Conservation (phyloP, 2,329 filamentous ascomycete genomes). For the Pseudopithomyces maydicus region DNA sequence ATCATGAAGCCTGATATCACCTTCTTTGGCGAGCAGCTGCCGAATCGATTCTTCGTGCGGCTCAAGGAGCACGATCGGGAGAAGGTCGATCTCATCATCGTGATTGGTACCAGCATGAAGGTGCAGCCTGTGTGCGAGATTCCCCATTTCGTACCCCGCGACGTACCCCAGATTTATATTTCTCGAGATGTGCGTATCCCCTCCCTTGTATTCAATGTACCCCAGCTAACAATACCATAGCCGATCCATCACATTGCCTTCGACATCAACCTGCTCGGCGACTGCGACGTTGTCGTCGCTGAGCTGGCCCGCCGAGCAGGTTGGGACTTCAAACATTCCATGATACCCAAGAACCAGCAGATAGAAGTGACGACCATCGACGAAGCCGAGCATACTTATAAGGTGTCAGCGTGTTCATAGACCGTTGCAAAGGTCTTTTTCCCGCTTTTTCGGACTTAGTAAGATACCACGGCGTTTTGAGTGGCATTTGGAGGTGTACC, state of each 20-base stretch:
- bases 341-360: slow-evolving; percentile 72
- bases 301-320: slow-evolving; percentile 82
- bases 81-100: slow-evolving; percentile 84
- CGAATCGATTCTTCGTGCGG: slow-evolving; percentile 79
- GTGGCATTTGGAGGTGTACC: neutral
- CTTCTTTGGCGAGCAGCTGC: slow-evolving; percentile 92
- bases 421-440: neutral
- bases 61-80: slow-evolving; percentile 82
- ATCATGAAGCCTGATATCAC: slow-evolving; percentile 98
- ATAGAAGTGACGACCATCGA: slow-evolving; percentile 57
- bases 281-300: slow-evolving; percentile 87
- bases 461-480: slow-evolving; percentile 7
- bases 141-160: slow-evolving; percentile 75
- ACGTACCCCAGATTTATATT: slow-evolving; percentile 89
- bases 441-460: neutral
- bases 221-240: slow-evolving; percentile 37
- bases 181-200: slow-evolving; percentile 69
- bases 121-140: slow-evolving; percentile 95
- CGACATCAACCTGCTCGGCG: slow-evolving; percentile 93
- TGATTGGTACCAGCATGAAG: slow-evolving; percentile 95
- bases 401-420: slow-evolving; percentile 22
- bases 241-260: slow-evolving; percentile 90
- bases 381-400: slow-evolving; percentile 35
- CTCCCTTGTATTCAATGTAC: neutral
- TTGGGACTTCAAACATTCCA: slow-evolving; percentile 81